Base-by-base conservation (phyloP, 179 eudicot genomes). In the Spinacia oleracea region DNA sequence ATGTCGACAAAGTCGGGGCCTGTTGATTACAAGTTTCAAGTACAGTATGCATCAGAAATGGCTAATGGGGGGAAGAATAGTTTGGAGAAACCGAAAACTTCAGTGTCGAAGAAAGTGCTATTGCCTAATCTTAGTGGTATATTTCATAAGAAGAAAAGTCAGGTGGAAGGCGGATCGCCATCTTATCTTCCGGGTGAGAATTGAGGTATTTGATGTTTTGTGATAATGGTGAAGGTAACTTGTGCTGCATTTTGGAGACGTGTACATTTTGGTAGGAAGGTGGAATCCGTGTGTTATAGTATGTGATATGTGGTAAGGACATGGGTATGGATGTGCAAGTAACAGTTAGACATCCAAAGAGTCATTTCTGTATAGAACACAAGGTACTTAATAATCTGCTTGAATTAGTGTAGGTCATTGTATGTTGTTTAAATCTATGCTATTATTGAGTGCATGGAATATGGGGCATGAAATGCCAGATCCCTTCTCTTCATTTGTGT, bases 91-190 rank as follows among this genome's bases (percentile, higher is more conserved):
- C 66, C 78, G 14, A 89, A 83, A 80, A 85, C 87, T 69, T 86
- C 89, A n/a, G 72, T 82, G 55, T 58, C 92, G 5, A 94, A 89
- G 81, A 92, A 89, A 81, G 83, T 74, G 27, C 83, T 90, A 23
- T 72, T 89, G 82, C 94, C 96, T 9, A 89, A 80, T 85, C 75
- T 96, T 50, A 86, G 88, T 70, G 88, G 91, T 70, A 85, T 96
- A 59, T 94, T 96, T 71, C 88, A 83, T 56, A 92, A 86, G 90
- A 93, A 92, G 93, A 92, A 88, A 84, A 88, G 84, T 73, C 89
- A 81, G 67, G 81, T 76, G 2, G 94, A 89, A 77, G 88, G 87
- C 18, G 89, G 88, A 45, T 86, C 93, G 5, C 94, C 92, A 29
- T 93, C 98, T 76, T 88, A 85, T 87, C 81, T 83, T 45, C 90